These are phyloP conservation scores for Oropetium thomaeum DNA, from an alignment of 176 grass and related monocot genomes.

Conservation along the genomic window DNA sequence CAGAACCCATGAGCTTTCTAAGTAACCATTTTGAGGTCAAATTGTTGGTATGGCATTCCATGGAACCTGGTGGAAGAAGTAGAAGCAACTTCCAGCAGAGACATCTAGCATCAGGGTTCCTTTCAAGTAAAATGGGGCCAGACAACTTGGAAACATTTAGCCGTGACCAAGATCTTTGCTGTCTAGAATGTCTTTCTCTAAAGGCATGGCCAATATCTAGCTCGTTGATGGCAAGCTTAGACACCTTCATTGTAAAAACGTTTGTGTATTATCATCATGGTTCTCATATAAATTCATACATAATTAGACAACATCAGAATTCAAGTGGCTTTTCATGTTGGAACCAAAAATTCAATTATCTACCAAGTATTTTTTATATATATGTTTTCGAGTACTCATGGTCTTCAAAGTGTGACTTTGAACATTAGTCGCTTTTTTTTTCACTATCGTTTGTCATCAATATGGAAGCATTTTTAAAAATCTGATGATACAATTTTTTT, in stretches of 20 bases:
- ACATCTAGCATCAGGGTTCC: conserved; percentile 66
- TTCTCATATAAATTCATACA: conserved; percentile 4
- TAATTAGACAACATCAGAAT: not conserved
- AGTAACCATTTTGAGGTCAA: conserved; percentile 72
- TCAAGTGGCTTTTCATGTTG: not conserved
- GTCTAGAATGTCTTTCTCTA: conserved; percentile 51
- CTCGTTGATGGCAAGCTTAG: conserved; percentile 32
- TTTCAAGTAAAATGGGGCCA: conserved; percentile 69
- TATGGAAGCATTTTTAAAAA: not conserved
- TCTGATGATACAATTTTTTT: not conserved
- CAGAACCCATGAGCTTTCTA: conserved; percentile 66
- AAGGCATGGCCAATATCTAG: conserved; percentile 66
- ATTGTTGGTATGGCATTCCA: conserved; percentile 27
- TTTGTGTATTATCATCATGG: conserved; percentile 23
- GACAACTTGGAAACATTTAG: conserved; percentile 71
- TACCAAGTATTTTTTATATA: not conserved
- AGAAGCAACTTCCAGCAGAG: conserved; percentile 88
- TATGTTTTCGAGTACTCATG: not conserved
- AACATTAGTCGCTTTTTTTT: not conserved
- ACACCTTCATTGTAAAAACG: conserved; percentile 51
- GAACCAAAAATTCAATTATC: not conserved
- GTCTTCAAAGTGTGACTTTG: not conserved
- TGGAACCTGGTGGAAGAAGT: conserved; percentile 41
- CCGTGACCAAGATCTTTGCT: conserved; percentile 59
- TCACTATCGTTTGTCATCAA: not conserved